These are phyloP conservation scores for Trichothecium sympodiale DNA, from an alignment of 2,329 filamentous ascomycete species.

Conservation along the genomic window DNA sequence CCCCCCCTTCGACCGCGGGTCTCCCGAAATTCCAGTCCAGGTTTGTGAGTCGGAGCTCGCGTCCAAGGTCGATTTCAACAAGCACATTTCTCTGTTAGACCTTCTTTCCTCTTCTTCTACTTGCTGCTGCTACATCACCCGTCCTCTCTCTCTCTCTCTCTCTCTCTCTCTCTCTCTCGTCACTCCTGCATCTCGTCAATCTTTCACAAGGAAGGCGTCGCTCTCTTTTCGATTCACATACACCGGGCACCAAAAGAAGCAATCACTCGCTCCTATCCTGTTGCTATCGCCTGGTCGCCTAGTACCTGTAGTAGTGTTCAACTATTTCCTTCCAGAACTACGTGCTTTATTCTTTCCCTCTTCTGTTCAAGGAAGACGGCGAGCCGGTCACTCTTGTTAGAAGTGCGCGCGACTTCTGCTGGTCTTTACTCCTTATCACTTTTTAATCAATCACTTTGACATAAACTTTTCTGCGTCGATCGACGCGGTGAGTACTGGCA, in stretches of 20 bases:
- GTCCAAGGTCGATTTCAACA: no score
- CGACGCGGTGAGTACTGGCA: no score
- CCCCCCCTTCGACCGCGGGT: no score
- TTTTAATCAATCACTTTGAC: neutral
- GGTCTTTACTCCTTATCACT: neutral
- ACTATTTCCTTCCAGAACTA: no score
- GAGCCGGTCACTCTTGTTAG: neutral
- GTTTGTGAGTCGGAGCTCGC: no score
- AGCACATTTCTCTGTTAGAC: constrained; percentile 1
- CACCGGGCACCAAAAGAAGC: no score
- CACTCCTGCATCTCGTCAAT: neutral
- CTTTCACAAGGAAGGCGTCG: neutral
- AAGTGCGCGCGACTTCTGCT: constrained; percentile 1
- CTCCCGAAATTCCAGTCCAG: no score
- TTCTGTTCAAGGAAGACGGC: neutral
- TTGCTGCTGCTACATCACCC: neutral
- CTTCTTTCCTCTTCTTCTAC: constrained; percentile 1
- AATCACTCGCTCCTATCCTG: neutral
- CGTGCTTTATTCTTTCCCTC: neutral
- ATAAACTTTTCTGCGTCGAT: neutral
- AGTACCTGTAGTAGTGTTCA: no score
- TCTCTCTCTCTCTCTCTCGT: constrained; percentile 1
- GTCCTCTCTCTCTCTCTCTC: neutral
- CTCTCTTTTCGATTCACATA: neutral
- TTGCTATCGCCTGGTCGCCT: constrained; percentile 2